Evolutionary conservation across 2,329 filamentous ascomycete genomes (phyloP), one percentile per base, ranked within the genome.

Genomic region (Metarhizium rileyi): DNA sequence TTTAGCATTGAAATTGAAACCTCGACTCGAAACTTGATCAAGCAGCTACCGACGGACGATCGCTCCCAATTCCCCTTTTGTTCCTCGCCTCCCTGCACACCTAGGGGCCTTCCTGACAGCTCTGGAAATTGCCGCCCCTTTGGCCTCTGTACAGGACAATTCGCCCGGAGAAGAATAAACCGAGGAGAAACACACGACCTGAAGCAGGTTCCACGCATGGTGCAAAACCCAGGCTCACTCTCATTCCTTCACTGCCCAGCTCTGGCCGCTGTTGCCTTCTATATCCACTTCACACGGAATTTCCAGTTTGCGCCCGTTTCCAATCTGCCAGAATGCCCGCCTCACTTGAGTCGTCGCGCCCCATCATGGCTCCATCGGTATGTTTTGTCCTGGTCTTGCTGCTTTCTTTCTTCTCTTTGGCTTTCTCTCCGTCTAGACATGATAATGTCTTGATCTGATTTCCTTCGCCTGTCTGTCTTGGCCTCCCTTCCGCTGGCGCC

Each of bases 301-400:
- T 46, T 38, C 20, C 38, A 18, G 23, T 33, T 40, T 23, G 35
- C 25, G 43, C 36, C 35, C 43, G 18, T 47, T 43, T 33, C 38
- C 38, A 12, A 25, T 14, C 46, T 20, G 25, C 38, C 49, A 48
- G 8, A 50, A 81, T 81, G 78, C 75, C 77, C 62, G 64, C 71
- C 53, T 81, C 78, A n/a, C 60, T 81, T 51, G 78, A 81, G 50
- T 81, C 78, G 42, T 71, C 76, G 48, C 76, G 77, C 62, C 78
- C 78, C 59, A 81, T 81, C 63, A 80, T 81, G 78, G 76, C 76
- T 52, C 74, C 77, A 44, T 81, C 78, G 61, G 78, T 81, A 78
- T 49, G 78, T 77, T 53, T 53, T 33, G 52, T 53, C 46, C 45
- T 44, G 12, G 38, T 25, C 22, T 42, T 20, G 36, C 5, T 42